Evolutionary conservation across 164 flowering plant species (phyloP), one percentile per base, ranked within the genome.

Genomic region (Akebia trifoliata): DNA sequence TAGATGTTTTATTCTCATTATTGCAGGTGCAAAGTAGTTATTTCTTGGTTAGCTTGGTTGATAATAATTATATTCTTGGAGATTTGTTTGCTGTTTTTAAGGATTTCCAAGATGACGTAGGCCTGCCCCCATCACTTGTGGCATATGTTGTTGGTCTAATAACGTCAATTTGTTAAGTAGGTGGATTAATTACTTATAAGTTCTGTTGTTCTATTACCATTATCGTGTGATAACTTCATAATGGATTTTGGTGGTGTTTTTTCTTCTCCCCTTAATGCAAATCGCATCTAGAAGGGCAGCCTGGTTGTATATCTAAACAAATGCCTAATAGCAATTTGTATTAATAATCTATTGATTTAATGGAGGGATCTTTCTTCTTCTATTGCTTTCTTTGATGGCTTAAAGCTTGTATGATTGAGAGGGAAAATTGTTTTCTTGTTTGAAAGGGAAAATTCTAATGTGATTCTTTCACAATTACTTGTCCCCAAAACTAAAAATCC

Each of bases 31-130:
- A 82, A 61, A 72, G 60, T 71, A 77, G 71, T 63, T 84, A 85
- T 63, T 85, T 47, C 76, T 72, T 90, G 88, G 97, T 90, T 56
- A 85, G 93, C 72, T 71, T 90, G 80, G 97, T 90, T 2, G 97
- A 90, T 55, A 90, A 90, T 31, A 90, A 90, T 60, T 85, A 79
- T 60, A 60, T 85, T 62, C 39, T 78, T 30, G 87, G 95, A n/a
- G 87, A 90, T 66, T 50, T 87, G 52, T 90, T 86, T 65, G 77
- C 79, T n/a, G 76, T 77, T 56, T 90, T 90, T 35, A 70, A 70
- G 10, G 86, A 77, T 50, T 39, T 86, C 24, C 84, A 68, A 74
- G 50, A 42, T 50, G 28, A 51, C 6, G 24, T 29, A 43, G 21
- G 47, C 8, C 24, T 9, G 22, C 11, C 29, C 49, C 38, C n/a